Evolutionary conservation across 2,329 filamentous ascomycete genomes (phyloP).

Genomic region (Fusarium transvaalense): DNA sequence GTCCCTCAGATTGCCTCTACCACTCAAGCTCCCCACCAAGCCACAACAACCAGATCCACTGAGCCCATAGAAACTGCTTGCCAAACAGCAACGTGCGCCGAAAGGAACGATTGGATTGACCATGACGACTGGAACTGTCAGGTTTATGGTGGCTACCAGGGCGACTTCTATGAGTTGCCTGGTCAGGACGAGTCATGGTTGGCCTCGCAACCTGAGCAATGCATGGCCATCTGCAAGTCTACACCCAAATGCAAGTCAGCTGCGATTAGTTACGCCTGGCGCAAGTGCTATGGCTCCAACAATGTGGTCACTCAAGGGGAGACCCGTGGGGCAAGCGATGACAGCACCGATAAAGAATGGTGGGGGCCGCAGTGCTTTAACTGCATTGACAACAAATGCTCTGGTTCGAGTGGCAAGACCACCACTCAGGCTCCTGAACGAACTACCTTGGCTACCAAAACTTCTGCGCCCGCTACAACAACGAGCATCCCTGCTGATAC

Average conservation of each 20-base stretch:
- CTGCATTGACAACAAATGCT: background rate
- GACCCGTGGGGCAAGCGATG: background rate
- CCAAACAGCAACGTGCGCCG: background rate
- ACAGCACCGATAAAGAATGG: background rate
- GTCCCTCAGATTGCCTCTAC: background rate
- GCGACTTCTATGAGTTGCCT: background rate
- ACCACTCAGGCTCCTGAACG: background rate
- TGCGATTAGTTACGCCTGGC: background rate
- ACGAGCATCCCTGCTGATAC: background rate
- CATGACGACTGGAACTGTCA: slow-evolving; percentile 8
- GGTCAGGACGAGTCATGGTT: background rate
- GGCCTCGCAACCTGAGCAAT: background rate
- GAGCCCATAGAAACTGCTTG: background rate
- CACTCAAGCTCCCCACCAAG: background rate
- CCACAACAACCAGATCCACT: background rate
- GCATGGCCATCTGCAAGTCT: background rate
- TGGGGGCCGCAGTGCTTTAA: background rate
- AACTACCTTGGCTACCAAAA: background rate
- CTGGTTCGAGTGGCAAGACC: background rate
- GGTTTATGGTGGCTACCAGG: background rate
- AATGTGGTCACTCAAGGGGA: background rate
- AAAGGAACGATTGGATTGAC: background rate
- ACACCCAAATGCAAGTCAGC: background rate
- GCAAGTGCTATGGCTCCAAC: slow-evolving; percentile 5
- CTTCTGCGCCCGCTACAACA: background rate